These are phyloP conservation scores for Helicocarpus griseus DNA, from an alignment of 2,329 filamentous ascomycete species.

Conservation along the genomic window DNA sequence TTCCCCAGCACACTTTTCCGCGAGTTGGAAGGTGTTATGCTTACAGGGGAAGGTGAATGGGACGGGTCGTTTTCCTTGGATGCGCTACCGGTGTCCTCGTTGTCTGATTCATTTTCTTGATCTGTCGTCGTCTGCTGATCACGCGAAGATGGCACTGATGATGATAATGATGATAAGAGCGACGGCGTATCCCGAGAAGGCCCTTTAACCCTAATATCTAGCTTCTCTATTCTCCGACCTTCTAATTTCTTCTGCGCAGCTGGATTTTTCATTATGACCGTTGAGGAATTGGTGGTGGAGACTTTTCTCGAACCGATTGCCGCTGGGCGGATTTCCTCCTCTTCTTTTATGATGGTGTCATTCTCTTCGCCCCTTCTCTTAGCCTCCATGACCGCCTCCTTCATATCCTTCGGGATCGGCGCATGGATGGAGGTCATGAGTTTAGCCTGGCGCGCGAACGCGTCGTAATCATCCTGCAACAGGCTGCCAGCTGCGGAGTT, in stretches of 20 bases:
- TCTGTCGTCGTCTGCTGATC: conserved; percentile 13
- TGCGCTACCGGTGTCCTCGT: conserved; percentile 25
- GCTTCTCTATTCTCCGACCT: conserved; percentile 7
- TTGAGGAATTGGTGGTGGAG: conserved; percentile 11
- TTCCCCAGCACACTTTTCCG: conserved; percentile 31
- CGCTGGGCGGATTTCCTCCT: conserved; percentile 13
- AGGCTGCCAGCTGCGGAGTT: conserved; percentile 52
- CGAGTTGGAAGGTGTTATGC: conserved; percentile 25
- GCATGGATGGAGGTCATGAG: conserved; percentile 56
- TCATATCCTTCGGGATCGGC: conserved; percentile 38
- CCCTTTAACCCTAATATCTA: conserved; percentile 9
- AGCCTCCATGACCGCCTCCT: conserved; percentile 41
- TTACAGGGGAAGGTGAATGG: conserved; percentile 29
- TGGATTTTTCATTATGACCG: conserved; percentile 25
- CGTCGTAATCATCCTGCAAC: conserved; percentile 49
- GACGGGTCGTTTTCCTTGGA: conserved; percentile 43
- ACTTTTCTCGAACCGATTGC: neutral
- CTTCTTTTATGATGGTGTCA: conserved; percentile 17
- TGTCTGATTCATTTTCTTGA: conserved; percentile 19
- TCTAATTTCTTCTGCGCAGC: conserved; percentile 5
- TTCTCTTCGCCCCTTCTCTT: conserved; percentile 45
- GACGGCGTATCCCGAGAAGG: conserved; percentile 2
- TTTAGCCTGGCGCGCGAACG: conserved; percentile 47
- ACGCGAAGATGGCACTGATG: neutral
- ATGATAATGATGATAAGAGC: neutral